phyloP scores from a whole-genome alignment of 139 green algal species.

The Asterochloris sp. region DNA sequence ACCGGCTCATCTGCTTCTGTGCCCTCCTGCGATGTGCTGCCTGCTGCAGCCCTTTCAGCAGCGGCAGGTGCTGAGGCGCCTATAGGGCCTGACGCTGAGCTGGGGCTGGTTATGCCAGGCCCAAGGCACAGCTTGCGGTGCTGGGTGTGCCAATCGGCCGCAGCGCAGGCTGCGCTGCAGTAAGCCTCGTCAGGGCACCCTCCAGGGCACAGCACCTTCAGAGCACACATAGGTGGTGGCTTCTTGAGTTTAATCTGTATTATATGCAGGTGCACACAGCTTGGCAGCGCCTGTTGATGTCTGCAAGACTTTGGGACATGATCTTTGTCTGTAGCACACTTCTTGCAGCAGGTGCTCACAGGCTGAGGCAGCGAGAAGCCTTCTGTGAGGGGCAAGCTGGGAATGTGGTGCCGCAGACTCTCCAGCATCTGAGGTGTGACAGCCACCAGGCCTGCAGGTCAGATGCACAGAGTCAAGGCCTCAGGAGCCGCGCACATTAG shows the following conservation, averaged over 20 bases:
- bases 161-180: conserved; percentile 48
- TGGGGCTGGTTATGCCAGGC: no score
- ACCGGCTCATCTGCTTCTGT: no score
- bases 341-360: neutral
- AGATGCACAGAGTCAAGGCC: neutral
- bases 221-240: neutral
- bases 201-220: conserved; percentile 46
- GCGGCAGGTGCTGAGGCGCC: no score
- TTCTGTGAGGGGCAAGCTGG: neutral
- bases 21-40: no score
- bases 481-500: neutral
- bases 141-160: conserved; percentile 42
- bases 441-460: neutral
- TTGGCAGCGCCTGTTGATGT: no score
- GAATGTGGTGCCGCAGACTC: neutral
- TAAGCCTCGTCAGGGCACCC: conserved; percentile 46
- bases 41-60: no score
- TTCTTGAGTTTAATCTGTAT: neutral
- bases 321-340: neutral
- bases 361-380: conserved; percentile 3
- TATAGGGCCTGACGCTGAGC: no score
- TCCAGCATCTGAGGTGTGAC: neutral
- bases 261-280: no score
- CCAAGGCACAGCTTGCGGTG: conserved; percentile 55
- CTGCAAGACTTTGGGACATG: neutral